phyloP scores from a whole-genome alignment of 495 filamentous ascomycete genomes.

The Aspergillus diversus region DNA sequence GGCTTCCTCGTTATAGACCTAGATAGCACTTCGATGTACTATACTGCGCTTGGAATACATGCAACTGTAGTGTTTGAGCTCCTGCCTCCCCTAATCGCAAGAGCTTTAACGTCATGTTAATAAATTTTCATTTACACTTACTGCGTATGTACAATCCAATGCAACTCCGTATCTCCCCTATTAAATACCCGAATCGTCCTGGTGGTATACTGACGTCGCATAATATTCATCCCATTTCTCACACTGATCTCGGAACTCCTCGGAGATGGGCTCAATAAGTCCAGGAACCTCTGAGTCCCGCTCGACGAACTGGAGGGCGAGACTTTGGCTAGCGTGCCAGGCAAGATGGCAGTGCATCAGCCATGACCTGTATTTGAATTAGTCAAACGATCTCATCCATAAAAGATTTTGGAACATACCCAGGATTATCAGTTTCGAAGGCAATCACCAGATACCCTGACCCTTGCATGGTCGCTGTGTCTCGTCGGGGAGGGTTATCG shows the following conservation, averaged over 20 bases:
- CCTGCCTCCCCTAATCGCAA: no score
- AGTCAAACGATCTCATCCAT: neutral
- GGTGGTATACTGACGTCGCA: neutral
- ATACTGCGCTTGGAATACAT: no score
- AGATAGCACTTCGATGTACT: no score
- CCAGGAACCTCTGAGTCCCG: constrained; percentile 27
- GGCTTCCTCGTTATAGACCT: no score
- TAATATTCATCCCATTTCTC: constrained; percentile 19
- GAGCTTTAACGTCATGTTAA: no score
- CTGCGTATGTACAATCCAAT: no score
- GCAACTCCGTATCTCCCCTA: no score
- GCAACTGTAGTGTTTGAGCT: no score
- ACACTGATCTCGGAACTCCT: constrained; percentile 13
- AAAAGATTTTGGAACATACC: constrained; percentile 14
- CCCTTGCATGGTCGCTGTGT: constrained; percentile 58
- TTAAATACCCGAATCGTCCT: constrained; percentile 1
- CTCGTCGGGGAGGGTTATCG: constrained; percentile 57
- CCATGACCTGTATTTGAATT: constrained; percentile 37
- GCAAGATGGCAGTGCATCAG: constrained; percentile 57
- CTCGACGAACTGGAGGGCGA: constrained; percentile 51
- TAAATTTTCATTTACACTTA: no score
- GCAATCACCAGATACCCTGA: constrained; percentile 50
- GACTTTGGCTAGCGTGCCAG: constrained; percentile 45
- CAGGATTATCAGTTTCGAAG: constrained; percentile 57
- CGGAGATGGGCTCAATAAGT: constrained; percentile 18